Percentiles rank a stretch among this genome's conserved stretches.
Evolutionary conservation across 2,329 filamentous ascomycete genomes (phyloP).

Genomic region (Colletotrichum sp.): DNA sequence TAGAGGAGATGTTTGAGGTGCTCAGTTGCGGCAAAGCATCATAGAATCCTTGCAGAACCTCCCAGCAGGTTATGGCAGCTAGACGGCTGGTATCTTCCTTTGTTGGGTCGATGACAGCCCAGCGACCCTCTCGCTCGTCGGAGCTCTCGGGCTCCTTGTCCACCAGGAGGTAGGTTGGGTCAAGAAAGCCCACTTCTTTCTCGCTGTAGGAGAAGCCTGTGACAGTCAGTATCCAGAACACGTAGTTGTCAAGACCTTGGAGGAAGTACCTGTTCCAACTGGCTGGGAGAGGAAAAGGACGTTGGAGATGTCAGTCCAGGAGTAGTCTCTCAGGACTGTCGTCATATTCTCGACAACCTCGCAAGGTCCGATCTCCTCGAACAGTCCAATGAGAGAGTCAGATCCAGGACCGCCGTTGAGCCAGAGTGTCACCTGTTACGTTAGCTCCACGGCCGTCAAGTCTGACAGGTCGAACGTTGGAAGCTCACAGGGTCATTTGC

Average conservation of each 20-base stretch:
- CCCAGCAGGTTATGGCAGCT: constrained; percentile 1
- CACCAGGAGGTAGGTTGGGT: background rate
- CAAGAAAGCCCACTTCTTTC: background rate
- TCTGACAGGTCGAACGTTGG: background rate
- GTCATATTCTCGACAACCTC: constrained; percentile 1
- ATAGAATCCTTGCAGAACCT: background rate
- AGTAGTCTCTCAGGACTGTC: background rate
- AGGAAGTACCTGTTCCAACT: background rate
- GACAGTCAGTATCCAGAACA: fast-evolving
- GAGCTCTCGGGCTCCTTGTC: background rate
- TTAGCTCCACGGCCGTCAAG: background rate
- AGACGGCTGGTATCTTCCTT: background rate
- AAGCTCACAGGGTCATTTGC: background rate
- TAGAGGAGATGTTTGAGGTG: background rate
- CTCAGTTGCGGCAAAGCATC: background rate
- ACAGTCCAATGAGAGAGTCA: background rate
- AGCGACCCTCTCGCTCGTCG: background rate
- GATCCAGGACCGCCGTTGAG: background rate
- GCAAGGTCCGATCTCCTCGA: background rate
- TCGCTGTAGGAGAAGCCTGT: constrained; percentile 6
- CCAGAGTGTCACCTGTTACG: background rate
- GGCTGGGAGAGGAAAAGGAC: background rate
- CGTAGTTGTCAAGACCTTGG: fast-evolving
- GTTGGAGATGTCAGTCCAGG: background rate
- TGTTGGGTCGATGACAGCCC: background rate